Conservation (phyloP, 2,329 filamentous ascomycete species). For the Hypocrella siamensis region DNA sequence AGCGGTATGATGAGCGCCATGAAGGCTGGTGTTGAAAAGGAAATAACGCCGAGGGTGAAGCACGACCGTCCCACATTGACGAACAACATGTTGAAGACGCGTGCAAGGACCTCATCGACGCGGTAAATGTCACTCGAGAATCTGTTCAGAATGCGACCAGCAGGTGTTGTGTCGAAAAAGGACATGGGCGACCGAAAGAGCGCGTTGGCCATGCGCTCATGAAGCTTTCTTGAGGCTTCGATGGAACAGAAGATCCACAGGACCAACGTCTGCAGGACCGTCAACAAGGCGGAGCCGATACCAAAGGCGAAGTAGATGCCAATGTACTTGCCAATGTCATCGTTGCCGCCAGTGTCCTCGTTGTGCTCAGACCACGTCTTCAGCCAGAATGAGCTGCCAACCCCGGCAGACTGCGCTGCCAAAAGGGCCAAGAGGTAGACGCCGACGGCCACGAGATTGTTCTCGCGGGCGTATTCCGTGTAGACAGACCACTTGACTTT, state of each 20-base stretch:
- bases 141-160: conserved; percentile 88
- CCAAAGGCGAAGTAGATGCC: conserved; percentile 94
- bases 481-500: conserved; percentile 97
- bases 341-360: conserved; percentile 49
- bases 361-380: conserved; percentile 86
- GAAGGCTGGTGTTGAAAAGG: conserved; percentile 66
- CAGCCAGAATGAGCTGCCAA: conserved; percentile 82
- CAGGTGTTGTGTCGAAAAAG: conserved; percentile 95
- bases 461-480: conserved; percentile 83
- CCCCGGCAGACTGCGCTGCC: conserved; percentile 64
- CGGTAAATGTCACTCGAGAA: conserved; percentile 78
- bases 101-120: conserved; percentile 84
- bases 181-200: conserved; percentile 98
- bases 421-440: conserved; percentile 68
- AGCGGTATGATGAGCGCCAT: conserved; percentile 68
- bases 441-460: conserved; percentile 69
- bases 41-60: conserved; percentile 81
- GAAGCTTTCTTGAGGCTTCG: conserved; percentile 90
- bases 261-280: conserved; percentile 83
- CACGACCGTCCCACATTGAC: conserved; percentile 57
- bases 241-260: conserved; percentile 99
- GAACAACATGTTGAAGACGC: conserved; percentile 96
- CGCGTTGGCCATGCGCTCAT: conserved; percentile 92
- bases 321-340: conserved; percentile 73
- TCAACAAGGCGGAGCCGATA: conserved; percentile 68